A percentile compares a stretch with the other conserved stretches of the same genome.
phyloP scores from a whole-genome alignment of 2,329 filamentous ascomycete species.

The Parastagonospora nodorum region DNA sequence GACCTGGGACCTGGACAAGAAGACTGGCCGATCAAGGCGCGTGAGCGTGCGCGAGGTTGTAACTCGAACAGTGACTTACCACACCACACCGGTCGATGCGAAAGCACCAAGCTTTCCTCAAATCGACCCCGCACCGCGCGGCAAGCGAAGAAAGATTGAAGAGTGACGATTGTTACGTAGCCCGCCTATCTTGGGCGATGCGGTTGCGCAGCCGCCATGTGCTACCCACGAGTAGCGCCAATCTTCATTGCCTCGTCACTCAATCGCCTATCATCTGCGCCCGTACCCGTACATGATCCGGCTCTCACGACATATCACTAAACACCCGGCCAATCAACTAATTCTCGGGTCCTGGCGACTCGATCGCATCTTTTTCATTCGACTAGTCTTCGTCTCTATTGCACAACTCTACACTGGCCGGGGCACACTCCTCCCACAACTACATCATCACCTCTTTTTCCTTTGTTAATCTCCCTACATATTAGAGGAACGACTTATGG shows the following conservation, averaged over 20 bases:
- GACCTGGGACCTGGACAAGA: constrained; percentile 77
- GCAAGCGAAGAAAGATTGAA: constrained; percentile 82
- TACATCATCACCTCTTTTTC: constrained; percentile 13
- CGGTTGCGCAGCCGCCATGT: constrained; percentile 31
- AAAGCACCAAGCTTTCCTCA: constrained; percentile 54
- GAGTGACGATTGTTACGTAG: constrained; percentile 36
- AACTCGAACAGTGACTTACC: constrained; percentile 93
- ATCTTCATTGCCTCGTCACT: constrained; percentile 10
- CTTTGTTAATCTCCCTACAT: constrained; percentile 27
- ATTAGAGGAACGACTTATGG: constrained; percentile 31
- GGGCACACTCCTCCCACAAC: constrained; percentile 10
- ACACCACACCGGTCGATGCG: constrained; percentile 55
- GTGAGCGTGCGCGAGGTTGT: constrained; percentile 84
- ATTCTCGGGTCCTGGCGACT: constrained; percentile 44
- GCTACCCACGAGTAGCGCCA: constrained; percentile 26
- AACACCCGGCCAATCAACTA: constrained; percentile 25
- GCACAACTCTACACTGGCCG: constrained; percentile 6
- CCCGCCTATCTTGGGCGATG: constrained; percentile 17
- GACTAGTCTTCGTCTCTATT: constrained; percentile 9
- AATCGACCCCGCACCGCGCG: constrained; percentile 87
- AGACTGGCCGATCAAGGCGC: constrained; percentile 63
- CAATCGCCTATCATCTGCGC: constrained; percentile 5
- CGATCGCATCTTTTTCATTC: constrained; percentile 33
- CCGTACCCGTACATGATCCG: constrained; percentile 1
- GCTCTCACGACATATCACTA: constrained; percentile 5